A percentile compares a stretch with the other conserved stretches of the same genome.
phyloP scores from a whole-genome alignment of 164 flowering plant species.

The Aristolochia fimbriata region DNA sequence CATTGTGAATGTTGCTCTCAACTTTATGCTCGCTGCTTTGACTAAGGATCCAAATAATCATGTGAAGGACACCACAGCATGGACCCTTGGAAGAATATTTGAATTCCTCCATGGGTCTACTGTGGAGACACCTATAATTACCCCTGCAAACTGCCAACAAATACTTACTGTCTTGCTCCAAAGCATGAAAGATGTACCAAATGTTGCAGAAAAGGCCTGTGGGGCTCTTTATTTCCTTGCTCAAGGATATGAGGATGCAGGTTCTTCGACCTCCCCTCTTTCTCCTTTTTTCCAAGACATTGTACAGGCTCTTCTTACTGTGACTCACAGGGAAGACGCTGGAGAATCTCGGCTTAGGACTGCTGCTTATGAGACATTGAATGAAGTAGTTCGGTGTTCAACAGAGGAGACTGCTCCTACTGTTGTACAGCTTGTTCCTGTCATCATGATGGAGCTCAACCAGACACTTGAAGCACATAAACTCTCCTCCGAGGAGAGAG shows the following conservation, averaged over 20 bases:
- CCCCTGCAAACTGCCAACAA: constrained; percentile 39
- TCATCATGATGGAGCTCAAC: constrained; percentile 49
- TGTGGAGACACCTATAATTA: constrained; percentile 40
- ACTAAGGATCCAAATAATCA: constrained; percentile 48
- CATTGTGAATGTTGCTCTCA: constrained; percentile 41
- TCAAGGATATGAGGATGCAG: constrained; percentile 50
- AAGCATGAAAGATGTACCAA: constrained; percentile 59
- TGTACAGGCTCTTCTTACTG: constrained; percentile 43
- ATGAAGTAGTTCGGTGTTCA: constrained; percentile 60
- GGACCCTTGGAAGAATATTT: constrained; percentile 60
- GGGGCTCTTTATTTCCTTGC: constrained; percentile 64
- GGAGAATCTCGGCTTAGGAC: constrained; percentile 52
- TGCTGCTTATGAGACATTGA: constrained; percentile 51
- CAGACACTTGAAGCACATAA: constrained; percentile 41
- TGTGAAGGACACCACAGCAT: constrained; percentile 59
- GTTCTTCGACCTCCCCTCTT: constrained; percentile 26
- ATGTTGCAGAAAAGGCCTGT: constrained; percentile 61
- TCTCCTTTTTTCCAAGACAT: constrained; percentile 52
- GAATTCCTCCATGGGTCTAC: constrained; percentile 55
- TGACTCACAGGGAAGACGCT: constrained; percentile 52
- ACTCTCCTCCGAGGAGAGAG: constrained; percentile 43
- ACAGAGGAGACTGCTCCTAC: constrained; percentile 46
- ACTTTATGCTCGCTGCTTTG: constrained; percentile 49
- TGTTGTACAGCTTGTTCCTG: constrained; percentile 42
- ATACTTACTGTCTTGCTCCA: constrained; percentile 43